Conservation (phyloP, 2,329 filamentous ascomycete species). For the Corniculantispora saksenae region DNA sequence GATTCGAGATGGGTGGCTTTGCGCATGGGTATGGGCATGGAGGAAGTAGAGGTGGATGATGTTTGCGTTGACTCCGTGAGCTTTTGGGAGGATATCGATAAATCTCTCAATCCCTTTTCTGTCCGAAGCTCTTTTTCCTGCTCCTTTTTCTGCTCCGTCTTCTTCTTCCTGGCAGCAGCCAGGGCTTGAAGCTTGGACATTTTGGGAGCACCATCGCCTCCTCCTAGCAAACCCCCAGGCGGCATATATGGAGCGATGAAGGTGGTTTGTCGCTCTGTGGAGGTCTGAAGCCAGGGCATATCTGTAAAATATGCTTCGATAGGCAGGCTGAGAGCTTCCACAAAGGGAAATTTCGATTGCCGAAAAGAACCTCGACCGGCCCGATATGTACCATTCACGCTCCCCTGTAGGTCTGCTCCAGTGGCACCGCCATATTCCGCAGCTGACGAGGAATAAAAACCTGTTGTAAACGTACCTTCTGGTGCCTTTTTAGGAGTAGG, state of each 20-base stretch:
- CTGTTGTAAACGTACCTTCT: conserved; percentile 40
- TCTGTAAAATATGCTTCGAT: conserved; percentile 63
- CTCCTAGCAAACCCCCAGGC: conserved; percentile 74
- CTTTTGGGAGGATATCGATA: conserved; percentile 33
- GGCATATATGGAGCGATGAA: conserved; percentile 59
- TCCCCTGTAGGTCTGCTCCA: conserved; percentile 35
- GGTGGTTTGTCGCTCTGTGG: conserved; percentile 63
- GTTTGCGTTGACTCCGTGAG: conserved; percentile 4
- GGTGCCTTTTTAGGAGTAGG: conserved; percentile 42
- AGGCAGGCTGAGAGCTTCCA: conserved; percentile 21
- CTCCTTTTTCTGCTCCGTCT: conserved; percentile 63
- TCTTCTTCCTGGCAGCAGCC: conserved; percentile 83
- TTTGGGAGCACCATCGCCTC: conserved; percentile 65
- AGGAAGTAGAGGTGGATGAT: neutral
- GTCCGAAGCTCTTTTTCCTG: conserved; percentile 28
- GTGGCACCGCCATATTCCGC: conserved; percentile 19
- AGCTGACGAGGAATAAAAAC: conserved; percentile 19
- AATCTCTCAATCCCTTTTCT: conserved; percentile 32
- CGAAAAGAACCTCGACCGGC: conserved; percentile 8
- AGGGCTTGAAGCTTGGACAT: conserved; percentile 89
- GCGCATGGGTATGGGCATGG: neutral
- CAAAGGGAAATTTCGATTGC: conserved; percentile 20
- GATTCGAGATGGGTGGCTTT: neutral
- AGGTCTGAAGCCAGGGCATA: conserved; percentile 80
- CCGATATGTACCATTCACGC: conserved; percentile 11